Conservation (phyloP, 1,284 basidiomycete species). For the Grifola frondosa region DNA sequence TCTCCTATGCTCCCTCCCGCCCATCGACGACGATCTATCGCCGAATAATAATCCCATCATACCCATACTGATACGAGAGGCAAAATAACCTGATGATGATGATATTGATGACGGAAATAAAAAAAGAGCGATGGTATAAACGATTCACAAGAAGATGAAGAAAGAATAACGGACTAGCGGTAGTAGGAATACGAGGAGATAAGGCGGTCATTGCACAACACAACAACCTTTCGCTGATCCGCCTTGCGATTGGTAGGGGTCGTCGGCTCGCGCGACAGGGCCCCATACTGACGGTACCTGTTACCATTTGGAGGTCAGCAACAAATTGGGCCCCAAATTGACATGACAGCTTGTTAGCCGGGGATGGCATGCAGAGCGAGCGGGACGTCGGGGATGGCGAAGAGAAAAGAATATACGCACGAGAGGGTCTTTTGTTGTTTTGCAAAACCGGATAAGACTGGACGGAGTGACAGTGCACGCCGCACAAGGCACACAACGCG, state of each 20-base stretch:
- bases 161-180: constrained; percentile 16
- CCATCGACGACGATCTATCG: too few relatives aligned
- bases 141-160: constrained; percentile 17
- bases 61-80: too few relatives aligned
- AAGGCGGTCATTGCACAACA: constrained; percentile 40
- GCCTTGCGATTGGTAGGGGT: constrained; percentile 81
- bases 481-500: not conserved
- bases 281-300: constrained; percentile 94
- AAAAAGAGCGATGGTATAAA: constrained; percentile 31
- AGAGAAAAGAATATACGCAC: constrained; percentile 38
- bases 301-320: constrained; percentile 35
- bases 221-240: constrained; percentile 61
- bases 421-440: constrained; percentile 28
- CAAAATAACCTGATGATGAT: too few relatives aligned
- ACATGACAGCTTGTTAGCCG: too few relatives aligned
- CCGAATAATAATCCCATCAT: too few relatives aligned
- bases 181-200: constrained; percentile 5
- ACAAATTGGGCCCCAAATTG: constrained; percentile 36
- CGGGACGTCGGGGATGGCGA: constrained; percentile 5
- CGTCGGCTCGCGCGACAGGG: constrained; percentile 83
- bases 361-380: not conserved
- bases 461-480: not conserved
- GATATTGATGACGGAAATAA: too few relatives aligned
- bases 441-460: constrained; percentile 81
- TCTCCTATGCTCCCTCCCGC: too few relatives aligned